phyloP scores from a whole-genome alignment of 2,329 filamentous ascomycete genomes.

The Colletotrichum gloeosporioides region DNA sequence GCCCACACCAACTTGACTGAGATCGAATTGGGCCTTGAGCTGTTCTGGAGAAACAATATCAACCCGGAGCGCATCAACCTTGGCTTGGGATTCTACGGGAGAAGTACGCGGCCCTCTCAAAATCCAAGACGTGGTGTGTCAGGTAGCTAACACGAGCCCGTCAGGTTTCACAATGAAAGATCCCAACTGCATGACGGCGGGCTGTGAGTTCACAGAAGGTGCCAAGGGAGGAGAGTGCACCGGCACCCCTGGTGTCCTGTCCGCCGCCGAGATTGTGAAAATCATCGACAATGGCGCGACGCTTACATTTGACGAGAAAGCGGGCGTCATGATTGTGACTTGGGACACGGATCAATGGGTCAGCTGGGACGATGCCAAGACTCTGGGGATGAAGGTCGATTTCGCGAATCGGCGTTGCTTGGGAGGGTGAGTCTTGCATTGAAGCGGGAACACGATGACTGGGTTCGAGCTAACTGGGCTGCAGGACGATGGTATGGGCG shows the following conservation, averaged over 20 bases:
- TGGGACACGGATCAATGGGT: constrained; percentile 34
- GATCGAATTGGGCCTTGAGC: constrained; percentile 29
- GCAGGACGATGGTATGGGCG: not conserved
- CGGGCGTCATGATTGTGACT: constrained; percentile 30
- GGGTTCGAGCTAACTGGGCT: not conserved
- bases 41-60: constrained; percentile 29
- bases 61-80: constrained; percentile 30
- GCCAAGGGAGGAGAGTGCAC: not conserved
- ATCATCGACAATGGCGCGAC: constrained; percentile 20
- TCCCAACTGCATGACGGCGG: not conserved
- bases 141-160: not conserved
- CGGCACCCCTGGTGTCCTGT: not conserved
- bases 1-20: constrained; percentile 38
- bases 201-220: not conserved
- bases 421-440: not conserved
- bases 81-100: constrained; percentile 28
- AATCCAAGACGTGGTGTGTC: not conserved
- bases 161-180: not conserved
- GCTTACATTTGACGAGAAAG: constrained; percentile 23
- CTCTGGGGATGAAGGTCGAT: constrained; percentile 18
- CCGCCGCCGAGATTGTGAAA: constrained; percentile 27
- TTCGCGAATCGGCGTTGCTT: constrained; percentile 16
- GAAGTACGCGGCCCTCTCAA: not conserved
- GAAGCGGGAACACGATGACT: not conserved
- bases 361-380: constrained; percentile 31